These are phyloP conservation scores for Spirogloea muscicola DNA, from an alignment of 139 green algal species.

Conservation along the genomic window DNA sequence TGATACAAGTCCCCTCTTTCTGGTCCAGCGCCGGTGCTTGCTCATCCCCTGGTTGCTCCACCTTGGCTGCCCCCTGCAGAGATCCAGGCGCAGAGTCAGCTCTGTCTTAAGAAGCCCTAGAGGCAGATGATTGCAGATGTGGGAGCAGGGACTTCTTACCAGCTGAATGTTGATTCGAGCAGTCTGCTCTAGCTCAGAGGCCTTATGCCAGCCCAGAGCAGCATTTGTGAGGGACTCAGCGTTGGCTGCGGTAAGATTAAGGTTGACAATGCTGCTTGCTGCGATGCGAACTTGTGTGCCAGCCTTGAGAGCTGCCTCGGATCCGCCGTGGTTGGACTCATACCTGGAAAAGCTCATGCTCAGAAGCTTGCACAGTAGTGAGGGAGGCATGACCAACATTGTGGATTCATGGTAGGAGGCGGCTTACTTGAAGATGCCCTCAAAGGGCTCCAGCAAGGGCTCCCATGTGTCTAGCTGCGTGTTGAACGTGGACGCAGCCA, in stretches of 20 bases:
- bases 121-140: not conserved
- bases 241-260: conserved; percentile 50
- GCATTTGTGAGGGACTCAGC: conserved; percentile 13
- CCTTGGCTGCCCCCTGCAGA: not conserved
- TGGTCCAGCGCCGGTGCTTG: no score
- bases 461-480: conserved; percentile 66
- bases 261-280: conserved; percentile 55
- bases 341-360: conserved; percentile 17
- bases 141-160: not conserved
- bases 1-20: no score
- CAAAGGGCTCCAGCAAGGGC: conserved; percentile 79
- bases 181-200: not conserved
- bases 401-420: no score
- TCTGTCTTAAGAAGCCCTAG: not conserved
- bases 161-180: not conserved
- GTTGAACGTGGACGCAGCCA: conserved; percentile 65
- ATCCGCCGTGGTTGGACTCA: not conserved
- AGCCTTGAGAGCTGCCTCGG: not conserved
- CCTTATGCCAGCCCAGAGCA: conserved; percentile 11
- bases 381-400: no score
- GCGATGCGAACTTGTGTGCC: conserved; percentile 53
- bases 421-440: conserved; percentile 59
- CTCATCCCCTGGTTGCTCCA: not conserved
- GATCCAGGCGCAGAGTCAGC: not conserved
- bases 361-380: no score